Percentiles rank a stretch among this genome's conserved stretches.
These are phyloP conservation scores for Umbelopsis sp. DNA, from an alignment of 192 early-diverging fungal species.

Conservation along the genomic window DNA sequence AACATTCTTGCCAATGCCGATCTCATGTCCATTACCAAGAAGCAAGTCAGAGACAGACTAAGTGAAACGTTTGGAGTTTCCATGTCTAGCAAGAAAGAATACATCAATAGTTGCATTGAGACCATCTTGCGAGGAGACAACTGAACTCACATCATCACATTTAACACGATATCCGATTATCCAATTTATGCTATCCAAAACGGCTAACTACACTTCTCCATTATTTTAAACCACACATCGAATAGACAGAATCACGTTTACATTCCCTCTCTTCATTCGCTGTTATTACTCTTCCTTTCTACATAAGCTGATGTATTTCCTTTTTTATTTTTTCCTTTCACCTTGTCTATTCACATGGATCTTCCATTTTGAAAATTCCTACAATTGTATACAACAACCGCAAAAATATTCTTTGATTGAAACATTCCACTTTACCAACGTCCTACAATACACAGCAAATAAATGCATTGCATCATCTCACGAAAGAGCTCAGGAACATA, in stretches of 20 bases:
- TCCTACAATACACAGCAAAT: neutral
- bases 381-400: slow-evolving; percentile 14
- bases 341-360: slow-evolving; percentile 4
- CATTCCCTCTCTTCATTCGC: neutral
- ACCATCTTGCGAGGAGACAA: slow-evolving; percentile 40
- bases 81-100: slow-evolving; percentile 77
- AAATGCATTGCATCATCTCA: neutral
- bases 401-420: neutral
- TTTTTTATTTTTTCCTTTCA: neutral
- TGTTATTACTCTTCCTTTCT: neutral
- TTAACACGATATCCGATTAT: neutral
- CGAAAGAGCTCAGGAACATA: neutral
- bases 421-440: neutral
- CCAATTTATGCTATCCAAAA: no score
- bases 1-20: slow-evolving; percentile 70
- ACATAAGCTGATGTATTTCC: neutral
- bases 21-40: slow-evolving; percentile 83
- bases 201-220: neutral
- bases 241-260: neutral
- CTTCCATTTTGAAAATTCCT: neutral
- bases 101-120: slow-evolving; percentile 90
- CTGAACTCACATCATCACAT: neutral
- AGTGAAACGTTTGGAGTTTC: slow-evolving; percentile 76
- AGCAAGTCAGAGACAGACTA: slow-evolving; percentile 78
- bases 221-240: neutral